Base-by-base conservation (phyloP, 139 green algal species). In the Picochlorum sp. region DNA sequence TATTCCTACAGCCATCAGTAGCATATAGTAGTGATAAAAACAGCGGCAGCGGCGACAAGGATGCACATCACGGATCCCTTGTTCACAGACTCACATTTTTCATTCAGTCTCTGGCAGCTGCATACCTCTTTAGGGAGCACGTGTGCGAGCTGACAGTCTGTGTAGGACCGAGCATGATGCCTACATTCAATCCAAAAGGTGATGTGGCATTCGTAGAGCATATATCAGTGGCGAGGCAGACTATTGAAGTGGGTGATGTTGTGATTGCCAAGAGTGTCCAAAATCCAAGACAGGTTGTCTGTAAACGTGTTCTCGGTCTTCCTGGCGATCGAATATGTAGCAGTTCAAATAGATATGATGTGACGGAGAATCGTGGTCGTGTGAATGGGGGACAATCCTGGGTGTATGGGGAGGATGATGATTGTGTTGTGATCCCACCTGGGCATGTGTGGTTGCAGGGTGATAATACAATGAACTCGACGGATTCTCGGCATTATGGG, bases 361-460 rank as follows among this genome's bases (percentile, higher is more conserved):
- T 41, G 34, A 41, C 34, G 34, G 34, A 41, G 34, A 41, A 41
- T 41, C 34, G 34, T 14, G 34, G 34, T 41, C 28, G 28, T 30
- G 28, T 30, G 28, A 30, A 30, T 30, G 28, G 28, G 26, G 28
- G 4, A 4, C 34, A 41, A 41, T 41, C 34, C 34, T 41, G 34
- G 34, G 34, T 41, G 34, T 41, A 41, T 41, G 34, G 47, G n/a
- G 47, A 26, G n/a, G 47, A 54, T 10, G n/a, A 54, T 26, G 23
- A 30, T 20, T 30, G 23, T 18, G 51, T 59, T 34, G 23, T n/a
- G 64, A 74, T 94, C 18, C 87, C 87, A 1, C 38, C 65, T 14
- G 87, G 87, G 4, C 84, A 92, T 69, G 80, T 94, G 3, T 86
- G 80, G 80, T 66, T 86, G 41, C 86, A 91, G 56, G 87, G 87